phyloP scores from a whole-genome alignment of 1,284 basidiomycete species.

The Trichosporon sp. region DNA sequence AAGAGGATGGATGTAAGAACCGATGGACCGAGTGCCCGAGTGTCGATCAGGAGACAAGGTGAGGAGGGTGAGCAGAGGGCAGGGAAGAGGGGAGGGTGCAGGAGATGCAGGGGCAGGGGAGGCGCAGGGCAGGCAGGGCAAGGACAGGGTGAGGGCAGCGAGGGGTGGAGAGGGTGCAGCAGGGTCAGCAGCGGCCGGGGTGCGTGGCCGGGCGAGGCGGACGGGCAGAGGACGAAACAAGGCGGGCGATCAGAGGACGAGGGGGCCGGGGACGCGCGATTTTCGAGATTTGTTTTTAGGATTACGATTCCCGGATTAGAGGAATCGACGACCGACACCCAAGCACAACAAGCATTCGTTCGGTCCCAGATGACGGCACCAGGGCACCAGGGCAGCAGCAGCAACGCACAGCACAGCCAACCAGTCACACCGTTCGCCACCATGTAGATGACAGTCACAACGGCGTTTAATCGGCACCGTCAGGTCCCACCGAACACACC shows the following conservation, averaged over 20 bases:
- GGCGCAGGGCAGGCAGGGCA: not conserved
- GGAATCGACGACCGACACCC: no score
- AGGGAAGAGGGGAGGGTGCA: not conserved
- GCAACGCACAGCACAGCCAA: not conserved
- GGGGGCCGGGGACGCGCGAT: not conserved
- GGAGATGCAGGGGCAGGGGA: not conserved
- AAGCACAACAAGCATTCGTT: not conserved
- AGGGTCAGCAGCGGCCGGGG: not conserved
- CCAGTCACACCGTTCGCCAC: not conserved
- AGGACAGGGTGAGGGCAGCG: not conserved
- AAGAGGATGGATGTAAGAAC: not conserved
- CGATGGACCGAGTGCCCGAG: conserved; percentile 6
- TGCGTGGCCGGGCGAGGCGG: not conserved
- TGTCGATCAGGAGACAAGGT: conserved; percentile 3
- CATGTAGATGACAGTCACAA: not conserved
- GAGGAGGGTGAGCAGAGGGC: not conserved
- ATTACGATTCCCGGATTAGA: not conserved
- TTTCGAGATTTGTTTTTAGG: not conserved
- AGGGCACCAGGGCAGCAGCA: not conserved
- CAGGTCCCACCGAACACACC: not conserved
- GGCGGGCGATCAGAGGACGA: not conserved
- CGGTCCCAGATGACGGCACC: not conserved
- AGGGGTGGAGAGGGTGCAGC: not conserved
- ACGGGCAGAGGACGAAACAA: not conserved
- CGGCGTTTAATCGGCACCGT: not conserved